Percentiles rank a stretch among this genome's conserved stretches.
These are phyloP conservation scores for Rhizoclosmatium globosum DNA, from an alignment of 192 early-diverging fungal species.

Conservation along the genomic window DNA sequence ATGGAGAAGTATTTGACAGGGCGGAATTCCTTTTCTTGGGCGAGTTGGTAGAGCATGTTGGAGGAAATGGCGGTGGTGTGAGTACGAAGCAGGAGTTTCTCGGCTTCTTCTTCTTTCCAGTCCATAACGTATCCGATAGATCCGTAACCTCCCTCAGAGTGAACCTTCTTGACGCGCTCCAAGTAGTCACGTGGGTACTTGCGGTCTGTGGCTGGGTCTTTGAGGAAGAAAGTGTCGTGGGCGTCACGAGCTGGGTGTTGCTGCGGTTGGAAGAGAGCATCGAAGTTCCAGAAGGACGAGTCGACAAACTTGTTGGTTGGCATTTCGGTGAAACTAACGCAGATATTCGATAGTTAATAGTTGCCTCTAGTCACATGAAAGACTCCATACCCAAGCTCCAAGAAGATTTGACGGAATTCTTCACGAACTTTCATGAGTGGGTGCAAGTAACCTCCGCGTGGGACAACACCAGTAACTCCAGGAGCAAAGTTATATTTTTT, in stretches of 20 bases:
- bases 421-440: slow-evolving; percentile 99
- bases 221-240: slow-evolving; percentile 67
- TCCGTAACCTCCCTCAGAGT: slow-evolving; percentile 93
- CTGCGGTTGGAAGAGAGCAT: slow-evolving; percentile 99
- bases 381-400: slow-evolving; percentile 86
- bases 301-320: slow-evolving; percentile 97
- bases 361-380: neutral
- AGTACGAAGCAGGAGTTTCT: slow-evolving; percentile 92
- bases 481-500: slow-evolving; percentile 98
- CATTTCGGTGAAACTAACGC: slow-evolving; percentile 90
- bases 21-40: slow-evolving; percentile 83
- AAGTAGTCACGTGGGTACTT: slow-evolving; percentile 88
- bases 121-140: slow-evolving; percentile 91
- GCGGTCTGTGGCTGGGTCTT: slow-evolving; percentile 74
- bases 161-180: slow-evolving; percentile 90
- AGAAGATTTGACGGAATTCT: slow-evolving; percentile 98
- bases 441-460: slow-evolving; percentile 89
- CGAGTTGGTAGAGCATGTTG: slow-evolving; percentile 92
- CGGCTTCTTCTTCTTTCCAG: slow-evolving; percentile 93
- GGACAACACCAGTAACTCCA: slow-evolving; percentile 78
- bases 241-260: slow-evolving; percentile 87
- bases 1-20: slow-evolving; percentile 99
- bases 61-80: slow-evolving; percentile 96
- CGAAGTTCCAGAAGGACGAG: slow-evolving; percentile 99
- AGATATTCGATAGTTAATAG: neutral